Evolutionary conservation across 805 yeast species (phyloP).

Genomic region (Gaillardinia entomophila): DNA sequence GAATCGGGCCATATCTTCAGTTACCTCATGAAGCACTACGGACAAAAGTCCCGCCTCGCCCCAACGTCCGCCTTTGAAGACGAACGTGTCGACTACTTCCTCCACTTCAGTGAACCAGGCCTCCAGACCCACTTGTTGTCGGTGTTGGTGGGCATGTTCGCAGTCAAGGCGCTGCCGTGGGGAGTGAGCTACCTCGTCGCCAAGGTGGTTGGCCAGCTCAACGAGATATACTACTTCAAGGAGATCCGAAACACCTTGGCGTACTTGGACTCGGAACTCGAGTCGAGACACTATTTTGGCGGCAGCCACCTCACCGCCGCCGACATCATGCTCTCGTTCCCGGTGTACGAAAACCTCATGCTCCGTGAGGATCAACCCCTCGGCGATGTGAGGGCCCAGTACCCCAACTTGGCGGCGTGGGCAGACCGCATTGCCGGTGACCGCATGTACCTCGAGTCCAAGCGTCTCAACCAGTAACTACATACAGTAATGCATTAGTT

Average conservation of each 20-base stretch:
- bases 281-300: slow-evolving; percentile 27
- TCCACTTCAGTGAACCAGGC: slow-evolving; percentile 20
- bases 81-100: slow-evolving; percentile 15
- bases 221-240: slow-evolving; percentile 18
- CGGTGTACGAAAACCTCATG: slow-evolving; percentile 18
- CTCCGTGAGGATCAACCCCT: slow-evolving; percentile 5
- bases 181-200: slow-evolving; percentile 16
- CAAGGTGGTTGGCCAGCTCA: slow-evolving; percentile 15
- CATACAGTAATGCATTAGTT: no score
- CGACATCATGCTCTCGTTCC: slow-evolving; percentile 33
- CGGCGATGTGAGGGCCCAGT: no score
- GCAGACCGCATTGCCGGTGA: slow-evolving; percentile 5
- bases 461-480: no score
- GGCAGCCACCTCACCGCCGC: slow-evolving; percentile 34
- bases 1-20: slow-evolving; percentile 13
- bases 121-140: slow-evolving; percentile 17
- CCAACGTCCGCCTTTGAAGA: slow-evolving; percentile 4
- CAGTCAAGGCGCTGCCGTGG: slow-evolving; percentile 22
- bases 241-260: slow-evolving; percentile 18
- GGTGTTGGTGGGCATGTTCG: slow-evolving; percentile 17
- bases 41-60: slow-evolving; percentile 3
- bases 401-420: slow-evolving; percentile 21
- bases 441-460: no score
- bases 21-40: slow-evolving; percentile 10
- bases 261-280: slow-evolving; percentile 21